Conservation (phyloP, 805 yeast genomes). For the Kodamaea neixiangensis region DNA sequence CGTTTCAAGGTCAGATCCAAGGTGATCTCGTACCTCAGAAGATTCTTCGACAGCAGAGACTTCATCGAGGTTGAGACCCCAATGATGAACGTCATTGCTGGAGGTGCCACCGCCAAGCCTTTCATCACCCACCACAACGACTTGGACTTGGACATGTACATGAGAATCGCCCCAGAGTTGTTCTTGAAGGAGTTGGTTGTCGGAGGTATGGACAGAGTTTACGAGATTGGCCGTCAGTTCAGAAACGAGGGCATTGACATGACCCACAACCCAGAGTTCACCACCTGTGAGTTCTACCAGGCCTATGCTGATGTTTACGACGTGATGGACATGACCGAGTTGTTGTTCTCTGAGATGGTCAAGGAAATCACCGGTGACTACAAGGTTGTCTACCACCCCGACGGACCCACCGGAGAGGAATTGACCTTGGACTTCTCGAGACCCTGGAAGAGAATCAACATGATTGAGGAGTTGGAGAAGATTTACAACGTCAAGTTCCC, state of each 20-base stretch:
- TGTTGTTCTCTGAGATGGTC: constrained; percentile 95
- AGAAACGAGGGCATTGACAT: constrained; percentile 98
- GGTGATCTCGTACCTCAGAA: constrained; percentile 86
- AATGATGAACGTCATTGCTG: constrained; percentile 97
- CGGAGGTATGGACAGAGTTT: constrained; percentile 97
- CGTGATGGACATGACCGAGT: constrained; percentile 91
- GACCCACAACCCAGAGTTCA: constrained; percentile 99
- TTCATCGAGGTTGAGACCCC: constrained; percentile 98
- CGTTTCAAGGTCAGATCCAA: constrained; percentile 85
- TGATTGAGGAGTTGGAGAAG: constrained; percentile 95
- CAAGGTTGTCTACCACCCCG: constrained; percentile 86
- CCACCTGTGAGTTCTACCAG: constrained; percentile 97
- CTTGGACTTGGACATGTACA: constrained; percentile 90
- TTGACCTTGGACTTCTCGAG: constrained; percentile 83
- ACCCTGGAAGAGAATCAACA: constrained; percentile 98
- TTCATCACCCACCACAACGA: constrained; percentile 97
- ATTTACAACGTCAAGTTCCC: constrained; percentile 87
- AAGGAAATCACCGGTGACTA: constrained; percentile 91
- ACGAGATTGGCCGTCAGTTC: constrained; percentile 98
- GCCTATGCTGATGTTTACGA: constrained; percentile 97
- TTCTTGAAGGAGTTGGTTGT: constrained; percentile 95
- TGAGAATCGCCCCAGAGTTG: constrained; percentile 98
- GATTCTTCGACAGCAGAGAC: constrained; percentile 79
- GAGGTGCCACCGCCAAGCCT: constrained; percentile 99
- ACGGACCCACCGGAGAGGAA: constrained; percentile 83